A percentile compares a stretch with the other conserved stretches of the same genome.
phyloP scores from a whole-genome alignment of 345 rosid genomes.

The Melaleuca quinquenervia region DNA sequence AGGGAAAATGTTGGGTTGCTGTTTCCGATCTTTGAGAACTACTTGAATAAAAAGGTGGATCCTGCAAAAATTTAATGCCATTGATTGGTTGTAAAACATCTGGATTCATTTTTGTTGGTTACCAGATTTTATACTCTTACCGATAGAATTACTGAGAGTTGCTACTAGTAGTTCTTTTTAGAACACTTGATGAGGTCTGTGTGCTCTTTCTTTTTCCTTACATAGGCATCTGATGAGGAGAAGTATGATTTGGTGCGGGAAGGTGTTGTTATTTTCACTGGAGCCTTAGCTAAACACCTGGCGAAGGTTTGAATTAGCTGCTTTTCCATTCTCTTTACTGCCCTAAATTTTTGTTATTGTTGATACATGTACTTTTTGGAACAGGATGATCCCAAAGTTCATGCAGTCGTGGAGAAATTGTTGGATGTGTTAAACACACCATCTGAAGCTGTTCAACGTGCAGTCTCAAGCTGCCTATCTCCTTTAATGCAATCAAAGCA shows the following conservation, averaged over 20 bases:
- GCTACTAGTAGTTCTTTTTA: not conserved
- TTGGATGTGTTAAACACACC: constrained; percentile 95
- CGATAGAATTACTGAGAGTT: not conserved
- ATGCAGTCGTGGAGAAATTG: constrained; percentile 83
- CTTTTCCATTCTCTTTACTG: not conserved
- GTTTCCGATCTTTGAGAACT: constrained; percentile 95
- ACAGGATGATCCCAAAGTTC: constrained; percentile 98
- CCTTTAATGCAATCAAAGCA: constrained; percentile 78
- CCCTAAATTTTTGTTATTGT: not conserved
- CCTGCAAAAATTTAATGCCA: not conserved
- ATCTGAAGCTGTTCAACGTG: constrained; percentile 98
- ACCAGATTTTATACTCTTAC: not conserved
- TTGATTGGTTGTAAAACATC: not conserved
- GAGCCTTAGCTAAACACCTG: constrained; percentile 91
- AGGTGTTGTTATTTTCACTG: constrained; percentile 95
- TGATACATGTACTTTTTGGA: not conserved
- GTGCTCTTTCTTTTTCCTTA: not conserved
- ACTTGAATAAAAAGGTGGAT: constrained; percentile 78
- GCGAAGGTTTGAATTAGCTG: constrained; percentile 44
- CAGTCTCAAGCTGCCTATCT: constrained; percentile 80
- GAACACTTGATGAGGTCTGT: not conserved
- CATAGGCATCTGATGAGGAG: constrained; percentile 85
- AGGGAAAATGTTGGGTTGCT: constrained; percentile 78
- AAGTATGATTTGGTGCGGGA: constrained; percentile 94
- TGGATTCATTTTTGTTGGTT: not conserved